These are phyloP conservation scores for Fraxinus sp. DNA, from an alignment of 305 asterid genomes.

Conservation along the genomic window DNA sequence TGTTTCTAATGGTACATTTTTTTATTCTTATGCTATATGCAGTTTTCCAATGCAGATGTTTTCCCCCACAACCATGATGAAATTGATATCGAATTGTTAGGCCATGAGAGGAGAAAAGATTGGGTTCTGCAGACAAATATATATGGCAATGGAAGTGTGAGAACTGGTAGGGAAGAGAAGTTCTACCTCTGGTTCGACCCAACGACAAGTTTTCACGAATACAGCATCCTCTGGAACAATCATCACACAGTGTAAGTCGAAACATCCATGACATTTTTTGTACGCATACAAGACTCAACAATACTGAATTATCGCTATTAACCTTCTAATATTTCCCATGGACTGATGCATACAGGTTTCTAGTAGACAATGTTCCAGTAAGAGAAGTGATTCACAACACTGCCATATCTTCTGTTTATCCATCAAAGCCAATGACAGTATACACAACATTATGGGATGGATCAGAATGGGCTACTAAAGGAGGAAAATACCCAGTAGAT, in stretches of 20 bases:
- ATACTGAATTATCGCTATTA: background rate
- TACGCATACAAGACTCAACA: background rate
- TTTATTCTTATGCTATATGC: background rate
- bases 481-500: conserved; percentile 73
- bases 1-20: background rate
- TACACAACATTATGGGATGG: conserved; percentile 82
- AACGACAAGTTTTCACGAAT: conserved; percentile 58
- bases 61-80: conserved; percentile 81
- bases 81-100: conserved; percentile 74
- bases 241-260: conserved; percentile 64
- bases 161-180: conserved; percentile 83
- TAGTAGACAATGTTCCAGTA: conserved; percentile 70
- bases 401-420: conserved; percentile 56
- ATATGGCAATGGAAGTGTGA: conserved; percentile 83
- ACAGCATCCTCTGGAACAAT: conserved; percentile 75
- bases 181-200: conserved; percentile 92
- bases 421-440: conserved; percentile 75
- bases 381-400: conserved; percentile 58
- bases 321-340: background rate
- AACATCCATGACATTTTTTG: background rate
- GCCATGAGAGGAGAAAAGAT: conserved; percentile 68
- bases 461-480: conserved; percentile 85
- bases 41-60: conserved; percentile 66
- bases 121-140: conserved; percentile 88
- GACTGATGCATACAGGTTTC: conserved; percentile 43